A percentile compares a stretch with the other conserved stretches of the same genome.
Conservation (phyloP, 2,329 filamentous ascomycete genomes). For the Aspergillus sp. region DNA sequence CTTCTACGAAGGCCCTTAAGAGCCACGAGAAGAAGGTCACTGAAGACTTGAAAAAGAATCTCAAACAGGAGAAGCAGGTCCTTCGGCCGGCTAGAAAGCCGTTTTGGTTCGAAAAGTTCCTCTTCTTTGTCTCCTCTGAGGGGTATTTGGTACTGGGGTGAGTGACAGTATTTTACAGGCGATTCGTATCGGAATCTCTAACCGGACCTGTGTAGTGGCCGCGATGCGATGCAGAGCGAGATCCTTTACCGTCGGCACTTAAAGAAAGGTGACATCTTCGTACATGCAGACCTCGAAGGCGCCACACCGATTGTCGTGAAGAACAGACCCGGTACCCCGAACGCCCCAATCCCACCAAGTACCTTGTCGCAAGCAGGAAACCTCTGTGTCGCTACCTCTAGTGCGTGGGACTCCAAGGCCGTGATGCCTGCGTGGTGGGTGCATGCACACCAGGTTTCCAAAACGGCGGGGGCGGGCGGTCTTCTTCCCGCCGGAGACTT, state of each 20-base stretch:
- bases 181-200: background rate
- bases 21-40: constrained; percentile 86
- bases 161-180: constrained; percentile 1
- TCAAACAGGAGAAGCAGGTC: constrained; percentile 89
- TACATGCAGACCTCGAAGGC: constrained; percentile 84
- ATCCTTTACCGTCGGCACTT: constrained; percentile 85
- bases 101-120: constrained; percentile 97
- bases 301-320: constrained; percentile 86
- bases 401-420: constrained; percentile 94
- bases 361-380: constrained; percentile 88
- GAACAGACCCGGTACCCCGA: constrained; percentile 72
- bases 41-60: constrained; percentile 76
- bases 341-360: constrained; percentile 85
- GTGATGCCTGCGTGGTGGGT: constrained; percentile 98
- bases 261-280: constrained; percentile 84
- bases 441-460: constrained; percentile 82
- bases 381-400: constrained; percentile 78
- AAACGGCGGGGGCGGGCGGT: constrained; percentile 75
- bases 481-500: constrained; percentile 77
- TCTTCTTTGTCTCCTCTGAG: constrained; percentile 93
- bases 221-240: constrained; percentile 86
- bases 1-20: constrained; percentile 79
- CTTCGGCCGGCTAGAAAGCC: constrained; percentile 77
- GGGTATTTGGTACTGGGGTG: constrained; percentile 83
- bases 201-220: constrained; percentile 50